A percentile compares a stretch with the other conserved stretches of the same genome.
phyloP scores from a whole-genome alignment of 192 early-diverging fungal genomes.

The Linnemannia exigua region DNA sequence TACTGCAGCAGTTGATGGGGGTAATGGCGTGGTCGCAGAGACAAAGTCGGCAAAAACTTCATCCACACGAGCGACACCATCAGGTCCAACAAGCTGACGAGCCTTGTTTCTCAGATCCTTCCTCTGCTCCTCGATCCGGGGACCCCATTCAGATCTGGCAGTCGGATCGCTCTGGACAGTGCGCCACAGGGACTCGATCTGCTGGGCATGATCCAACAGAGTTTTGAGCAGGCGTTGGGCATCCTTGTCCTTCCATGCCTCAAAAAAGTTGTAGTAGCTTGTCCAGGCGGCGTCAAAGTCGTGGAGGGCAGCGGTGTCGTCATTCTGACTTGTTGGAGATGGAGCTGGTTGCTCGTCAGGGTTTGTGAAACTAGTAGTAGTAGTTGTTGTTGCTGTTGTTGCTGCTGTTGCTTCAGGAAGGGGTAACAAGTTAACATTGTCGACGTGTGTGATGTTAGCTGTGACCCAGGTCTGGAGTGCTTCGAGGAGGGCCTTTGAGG shows the following conservation, averaged over 20 bases:
- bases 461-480: constrained; percentile 31
- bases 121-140: constrained; percentile 74
- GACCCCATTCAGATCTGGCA: constrained; percentile 68
- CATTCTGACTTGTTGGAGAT: background rate
- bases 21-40: background rate
- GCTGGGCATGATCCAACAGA: constrained; percentile 75
- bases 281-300: constrained; percentile 69
- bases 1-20: too few species aligned
- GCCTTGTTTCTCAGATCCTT: constrained; percentile 48
- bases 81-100: constrained; percentile 31
- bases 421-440: background rate
- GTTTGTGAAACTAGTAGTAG: background rate
- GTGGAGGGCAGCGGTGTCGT: background rate
- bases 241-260: constrained; percentile 81
- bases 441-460: constrained; percentile 1
- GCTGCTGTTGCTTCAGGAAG: background rate
- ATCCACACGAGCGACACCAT: constrained; percentile 23
- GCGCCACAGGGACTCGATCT: constrained; percentile 76
- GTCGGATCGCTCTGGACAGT: constrained; percentile 67
- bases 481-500: constrained; percentile 37
- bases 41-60: constrained; percentile 40
- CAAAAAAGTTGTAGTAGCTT: constrained; percentile 73
- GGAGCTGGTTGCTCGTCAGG: background rate
- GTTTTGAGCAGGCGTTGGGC: constrained; percentile 71
- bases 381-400: background rate